Evolutionary conservation across 2,329 filamentous ascomycete genomes (phyloP), one percentile per base, ranked within the genome.

Genomic region (Aspergillus glaucus): DNA sequence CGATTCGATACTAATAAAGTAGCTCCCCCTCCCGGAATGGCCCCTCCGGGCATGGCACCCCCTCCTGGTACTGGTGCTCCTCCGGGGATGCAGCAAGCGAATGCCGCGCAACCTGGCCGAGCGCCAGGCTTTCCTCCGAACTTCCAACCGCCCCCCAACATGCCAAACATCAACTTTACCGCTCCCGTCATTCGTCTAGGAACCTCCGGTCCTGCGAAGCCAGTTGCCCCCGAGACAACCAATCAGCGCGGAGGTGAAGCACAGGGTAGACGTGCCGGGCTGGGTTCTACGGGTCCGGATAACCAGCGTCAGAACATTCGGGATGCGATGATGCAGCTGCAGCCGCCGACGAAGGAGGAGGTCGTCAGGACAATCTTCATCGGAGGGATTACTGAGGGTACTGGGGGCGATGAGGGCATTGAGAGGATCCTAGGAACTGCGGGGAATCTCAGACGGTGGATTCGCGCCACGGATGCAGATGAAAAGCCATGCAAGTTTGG

Each of bases 111-210:
- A 75, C 80, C 87, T 74, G 87, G 85, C 74, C 84, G 87, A 76
- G 87, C 87, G 67, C 87, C 81, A 69, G 84, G 82, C 62, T 84
- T 95, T 55, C 89, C 88, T 53, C 76, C 84, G 50, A 88, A 84
- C 69, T 96, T 95, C 72, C 88, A 94, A 75, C 83, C 89, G 44
- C 91, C 92, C 8, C 77, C 87, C 45, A 95, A 93, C 65, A 88
- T 96, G 79, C 90, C 92, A 45, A 94, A 95, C 68, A 95, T 98
- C 76, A 96, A 98, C 75, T 95, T 97, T 76, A 95, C 88, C 63
- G 93, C 93, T 32, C 91, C 92, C 49, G 90, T 97, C 51, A 97
- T 98, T 64, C 87, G 93, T 48, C 80, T 98, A 42, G 93, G 92
- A 39, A 92, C 90, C 1, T 80, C 85, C 3, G 80, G 74, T 17